Evolutionary conservation across 169 alveolate genomes (phyloP).

Genomic region (Cryptosporidium andersoni): DNA sequence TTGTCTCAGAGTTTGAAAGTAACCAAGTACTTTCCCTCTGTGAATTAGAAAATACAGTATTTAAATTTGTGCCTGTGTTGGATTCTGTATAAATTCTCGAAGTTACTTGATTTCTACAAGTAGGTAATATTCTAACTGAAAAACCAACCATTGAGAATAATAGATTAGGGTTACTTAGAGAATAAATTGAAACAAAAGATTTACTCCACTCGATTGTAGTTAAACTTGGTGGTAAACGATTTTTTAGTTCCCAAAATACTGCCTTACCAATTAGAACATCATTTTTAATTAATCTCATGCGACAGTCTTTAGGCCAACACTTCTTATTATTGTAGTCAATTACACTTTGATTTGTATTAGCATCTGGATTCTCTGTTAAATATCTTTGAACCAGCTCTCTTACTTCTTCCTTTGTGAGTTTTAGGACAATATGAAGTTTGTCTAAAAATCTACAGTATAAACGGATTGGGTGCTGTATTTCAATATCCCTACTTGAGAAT

Average conservation of each 20-base stretch:
- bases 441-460: conserved; percentile 96
- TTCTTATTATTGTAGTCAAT: conserved; percentile 98
- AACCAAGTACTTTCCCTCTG: conserved; percentile 98
- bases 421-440: conserved; percentile 91
- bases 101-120: conserved; percentile 80
- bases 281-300: conserved; percentile 98
- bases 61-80: no score
- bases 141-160: conserved; percentile 98
- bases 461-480: conserved; percentile 97
- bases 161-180: conserved; percentile 98
- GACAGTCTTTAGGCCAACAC: conserved; percentile 99
- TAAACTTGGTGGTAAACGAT: conserved; percentile 98
- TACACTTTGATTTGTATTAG: conserved; percentile 98
- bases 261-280: conserved; percentile 99
- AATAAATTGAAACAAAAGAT: conserved; percentile 97
- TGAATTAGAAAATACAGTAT: background rate
- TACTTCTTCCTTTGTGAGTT: conserved; percentile 94
- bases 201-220: conserved; percentile 97
- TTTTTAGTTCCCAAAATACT: conserved; percentile 99
- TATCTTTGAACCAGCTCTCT: conserved; percentile 96
- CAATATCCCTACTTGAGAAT: conserved; percentile 93
- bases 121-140: conserved; percentile 96
- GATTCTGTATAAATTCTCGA: conserved; percentile 4
- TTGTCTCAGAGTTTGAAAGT: conserved; percentile 95
- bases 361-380: conserved; percentile 99